phyloP scores from a whole-genome alignment of 495 filamentous ascomycete genomes.

The Terfezia claveryi region DNA sequence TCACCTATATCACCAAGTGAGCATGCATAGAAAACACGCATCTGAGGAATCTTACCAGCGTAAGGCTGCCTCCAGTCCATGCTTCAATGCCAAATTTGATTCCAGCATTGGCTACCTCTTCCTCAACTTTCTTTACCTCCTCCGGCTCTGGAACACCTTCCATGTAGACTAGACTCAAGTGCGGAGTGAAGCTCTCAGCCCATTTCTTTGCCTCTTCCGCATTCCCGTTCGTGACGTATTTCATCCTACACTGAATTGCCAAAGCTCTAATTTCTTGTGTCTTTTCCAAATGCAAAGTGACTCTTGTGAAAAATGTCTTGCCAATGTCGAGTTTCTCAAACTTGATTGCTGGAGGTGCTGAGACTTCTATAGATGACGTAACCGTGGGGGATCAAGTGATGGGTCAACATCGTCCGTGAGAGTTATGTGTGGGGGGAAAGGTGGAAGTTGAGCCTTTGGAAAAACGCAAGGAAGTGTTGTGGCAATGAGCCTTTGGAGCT shows the following conservation, averaged over 20 bases:
- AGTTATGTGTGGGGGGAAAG: constrained; percentile 14
- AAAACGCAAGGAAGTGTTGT: constrained; percentile 14
- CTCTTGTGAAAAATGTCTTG: constrained; percentile 15
- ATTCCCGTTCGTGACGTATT: constrained; percentile 6
- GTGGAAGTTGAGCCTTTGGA: constrained; percentile 7
- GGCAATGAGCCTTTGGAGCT: constrained; percentile 8
- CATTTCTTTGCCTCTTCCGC: constrained; percentile 7
- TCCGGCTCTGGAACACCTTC: background rate
- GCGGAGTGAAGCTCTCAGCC: constrained; percentile 12
- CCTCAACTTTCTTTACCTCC: constrained; percentile 3
- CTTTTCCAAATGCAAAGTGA: constrained; percentile 12
- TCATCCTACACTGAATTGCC: constrained; percentile 13
- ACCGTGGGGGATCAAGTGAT: constrained; percentile 7
- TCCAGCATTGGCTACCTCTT: constrained; percentile 1
- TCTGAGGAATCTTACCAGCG: constrained; percentile 4
- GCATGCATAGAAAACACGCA: background rate
- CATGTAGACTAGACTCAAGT: constrained; percentile 15
- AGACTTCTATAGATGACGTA: constrained; percentile 1
- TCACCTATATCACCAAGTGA: background rate
- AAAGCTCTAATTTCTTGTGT: constrained; percentile 6
- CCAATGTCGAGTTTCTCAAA: constrained; percentile 11
- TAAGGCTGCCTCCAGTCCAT: constrained; percentile 12
- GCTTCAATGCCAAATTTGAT: constrained; percentile 9
- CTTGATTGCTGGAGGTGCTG: background rate
- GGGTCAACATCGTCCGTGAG: constrained; percentile 9